Base-by-base conservation (phyloP, 139 green algal species). In the Picochlorum sp. region DNA sequence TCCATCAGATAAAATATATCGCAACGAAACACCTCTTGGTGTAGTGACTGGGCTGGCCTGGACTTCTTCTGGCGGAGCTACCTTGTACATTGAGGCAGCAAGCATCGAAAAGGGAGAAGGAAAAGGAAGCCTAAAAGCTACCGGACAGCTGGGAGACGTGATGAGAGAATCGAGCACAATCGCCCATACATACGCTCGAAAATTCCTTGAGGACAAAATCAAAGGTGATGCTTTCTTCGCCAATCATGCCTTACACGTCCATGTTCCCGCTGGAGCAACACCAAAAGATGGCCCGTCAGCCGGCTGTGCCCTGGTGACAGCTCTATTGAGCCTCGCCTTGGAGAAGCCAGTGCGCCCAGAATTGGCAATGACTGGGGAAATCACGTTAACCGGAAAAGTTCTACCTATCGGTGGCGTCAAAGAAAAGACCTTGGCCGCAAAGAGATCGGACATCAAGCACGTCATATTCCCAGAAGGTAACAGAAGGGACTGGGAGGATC, bases 11-110 rank as follows among this genome's bases (percentile, higher is more conserved):
- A 68, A 67, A 40, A 78, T 94, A 33, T 94, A 91, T 57, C 73
- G 86, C 2, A 70, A 92, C 12, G 22, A 58, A 13, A 93, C 77
- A n/a, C 85, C 85, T 3, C 54, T 70, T 28, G 84, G 92, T 4
- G 93, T 99, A 37, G 89, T 96, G 12, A 95, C 93, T 78, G 93
- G 93, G 0, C 76, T 99, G 52, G 93, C 92, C 5, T 99, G 90
- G 90, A 98, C 92, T 1, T 68, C 88, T 0, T 87, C 96, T 87
- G 93, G 93, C 7, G 93, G 93, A 31, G 81, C 70, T 31, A 94
- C 84, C 25, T 75, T 98, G 51, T 97, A 93, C 60, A 67, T 95
- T 9, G 88, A 96, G 74, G 85, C 88, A 2, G 84, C 82, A 5
- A 45, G 59, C 6, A 80, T 95, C 57, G 78, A 89, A 59, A 64